These are phyloP conservation scores for Suillus ampliporus DNA, from an alignment of 768 basidiomycete species.

Conservation along the genomic window DNA sequence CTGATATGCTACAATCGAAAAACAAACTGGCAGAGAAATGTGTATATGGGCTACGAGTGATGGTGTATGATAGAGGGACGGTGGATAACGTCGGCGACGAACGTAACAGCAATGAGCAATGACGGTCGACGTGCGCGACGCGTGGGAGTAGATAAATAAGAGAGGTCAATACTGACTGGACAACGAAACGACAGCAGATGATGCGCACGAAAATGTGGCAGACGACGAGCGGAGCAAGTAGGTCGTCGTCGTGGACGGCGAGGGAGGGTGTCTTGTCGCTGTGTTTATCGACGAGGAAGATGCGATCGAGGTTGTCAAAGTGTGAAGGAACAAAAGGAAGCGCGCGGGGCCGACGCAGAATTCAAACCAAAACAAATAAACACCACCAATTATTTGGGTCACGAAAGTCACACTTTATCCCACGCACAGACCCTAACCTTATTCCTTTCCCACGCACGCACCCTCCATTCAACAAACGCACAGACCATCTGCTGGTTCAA, in stretches of 20 bases:
- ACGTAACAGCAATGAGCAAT: slow-evolving; percentile 23
- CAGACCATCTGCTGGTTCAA: slow-evolving; percentile 1
- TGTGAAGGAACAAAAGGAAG: slow-evolving; percentile 51
- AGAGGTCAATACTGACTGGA: slow-evolving; percentile 27
- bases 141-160: slow-evolving; percentile 48
- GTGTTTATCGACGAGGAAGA: slow-evolving; percentile 48
- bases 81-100: slow-evolving; percentile 33
- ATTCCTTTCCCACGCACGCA: slow-evolving; percentile 38
- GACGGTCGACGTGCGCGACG: slow-evolving; percentile 40
- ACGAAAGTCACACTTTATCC: slow-evolving; percentile 38
- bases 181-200: slow-evolving; percentile 27
- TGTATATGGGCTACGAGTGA: slow-evolving; percentile 33
- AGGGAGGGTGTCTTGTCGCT: slow-evolving; percentile 47
- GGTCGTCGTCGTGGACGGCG: slow-evolving; percentile 44
- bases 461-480: slow-evolving; percentile 23
- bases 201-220: slow-evolving; percentile 26
- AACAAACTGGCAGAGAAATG: slow-evolving; percentile 31
- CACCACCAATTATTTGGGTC: slow-evolving; percentile 46
- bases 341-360: slow-evolving; percentile 50
- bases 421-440: slow-evolving; percentile 55
- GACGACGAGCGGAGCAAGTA: slow-evolving; percentile 23
- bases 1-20: slow-evolving; percentile 51
- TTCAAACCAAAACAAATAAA: slow-evolving; percentile 45
- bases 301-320: slow-evolving; percentile 51
- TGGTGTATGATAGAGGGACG: slow-evolving; percentile 32